These are phyloP conservation scores for Aspergillus taichungensis DNA, from an alignment of 495 filamentous ascomycete species.

Conservation along the genomic window DNA sequence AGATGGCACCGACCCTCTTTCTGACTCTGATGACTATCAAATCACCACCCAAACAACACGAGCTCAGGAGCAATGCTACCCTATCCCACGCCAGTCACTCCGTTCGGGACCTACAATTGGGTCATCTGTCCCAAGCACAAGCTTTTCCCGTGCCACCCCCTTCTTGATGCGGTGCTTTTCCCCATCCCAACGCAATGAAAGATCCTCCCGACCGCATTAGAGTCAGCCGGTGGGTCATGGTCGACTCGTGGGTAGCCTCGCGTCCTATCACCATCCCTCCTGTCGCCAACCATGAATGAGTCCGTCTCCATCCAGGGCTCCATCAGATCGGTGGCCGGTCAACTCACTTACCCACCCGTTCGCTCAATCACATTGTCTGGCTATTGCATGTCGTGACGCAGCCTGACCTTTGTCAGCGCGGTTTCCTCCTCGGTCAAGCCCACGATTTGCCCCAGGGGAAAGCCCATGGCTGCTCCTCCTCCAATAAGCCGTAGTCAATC, in stretches of 20 bases:
- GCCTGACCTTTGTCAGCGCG: not conserved
- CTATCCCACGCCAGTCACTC: no score
- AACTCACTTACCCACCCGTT: not conserved
- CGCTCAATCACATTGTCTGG: slow-evolving; percentile 18
- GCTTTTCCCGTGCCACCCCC: not conserved
- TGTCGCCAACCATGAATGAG: slow-evolving; percentile 1
- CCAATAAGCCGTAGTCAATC: not conserved
- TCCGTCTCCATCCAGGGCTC: slow-evolving; percentile 1
- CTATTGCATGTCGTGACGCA: slow-evolving; percentile 8
- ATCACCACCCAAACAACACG: no score
- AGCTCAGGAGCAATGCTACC: no score
- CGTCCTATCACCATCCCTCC: slow-evolving; percentile 1
- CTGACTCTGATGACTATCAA: no score
- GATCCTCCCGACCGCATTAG: slow-evolving; percentile 1
- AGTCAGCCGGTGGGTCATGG: slow-evolving; percentile 4
- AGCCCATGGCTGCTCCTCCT: not conserved
- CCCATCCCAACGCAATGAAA: not conserved
- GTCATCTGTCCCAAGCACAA: not conserved
- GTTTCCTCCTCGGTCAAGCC: not conserved
- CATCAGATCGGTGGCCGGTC: slow-evolving; percentile 6
- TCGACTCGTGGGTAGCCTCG: slow-evolving; percentile 5
- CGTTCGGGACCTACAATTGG: not conserved
- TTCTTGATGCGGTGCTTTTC: not conserved
- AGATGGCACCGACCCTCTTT: no score
- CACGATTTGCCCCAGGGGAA: slow-evolving; percentile 7